These are phyloP conservation scores for Capsicum rhomboideum DNA, from an alignment of 257 asterid species.

Conservation along the genomic window DNA sequence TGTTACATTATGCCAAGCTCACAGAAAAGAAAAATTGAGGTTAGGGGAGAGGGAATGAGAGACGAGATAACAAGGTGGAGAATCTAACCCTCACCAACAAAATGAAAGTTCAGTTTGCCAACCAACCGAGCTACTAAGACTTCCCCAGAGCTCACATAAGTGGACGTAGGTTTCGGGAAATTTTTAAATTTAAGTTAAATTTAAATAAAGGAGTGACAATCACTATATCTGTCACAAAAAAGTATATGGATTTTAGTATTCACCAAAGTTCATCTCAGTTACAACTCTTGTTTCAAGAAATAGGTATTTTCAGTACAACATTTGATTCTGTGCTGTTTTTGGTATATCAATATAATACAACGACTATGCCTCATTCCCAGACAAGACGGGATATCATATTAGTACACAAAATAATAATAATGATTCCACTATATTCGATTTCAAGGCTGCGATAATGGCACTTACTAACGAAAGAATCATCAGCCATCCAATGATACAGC, in stretches of 20 bases:
- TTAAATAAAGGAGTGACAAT: neutral
- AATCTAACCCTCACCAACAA: no score
- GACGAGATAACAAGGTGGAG: no score
- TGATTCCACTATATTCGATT: neutral
- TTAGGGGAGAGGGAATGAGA: no score
- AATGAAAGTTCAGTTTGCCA: no score
- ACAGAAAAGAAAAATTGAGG: no score
- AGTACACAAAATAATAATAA: neutral
- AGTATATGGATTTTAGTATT: neutral
- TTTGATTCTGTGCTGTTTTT: neutral
- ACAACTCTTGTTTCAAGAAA: neutral
- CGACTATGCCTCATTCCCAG: neutral
- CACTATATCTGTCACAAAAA: neutral
- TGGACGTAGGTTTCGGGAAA: neutral
- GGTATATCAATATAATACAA: neutral
- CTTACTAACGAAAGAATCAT: constrained; percentile 5
- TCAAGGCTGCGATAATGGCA: neutral
- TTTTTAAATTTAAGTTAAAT: neutral
- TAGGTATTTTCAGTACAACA: neutral
- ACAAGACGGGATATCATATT: neutral
- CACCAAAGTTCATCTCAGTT: neutral
- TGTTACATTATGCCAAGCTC: neutral
- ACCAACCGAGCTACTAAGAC: no score
- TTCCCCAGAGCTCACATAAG: neutral
- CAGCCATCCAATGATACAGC: constrained; percentile 61